Evolutionary conservation across 2,329 filamentous ascomycete genomes (phyloP).

Genomic region (Fusarium sp.): DNA sequence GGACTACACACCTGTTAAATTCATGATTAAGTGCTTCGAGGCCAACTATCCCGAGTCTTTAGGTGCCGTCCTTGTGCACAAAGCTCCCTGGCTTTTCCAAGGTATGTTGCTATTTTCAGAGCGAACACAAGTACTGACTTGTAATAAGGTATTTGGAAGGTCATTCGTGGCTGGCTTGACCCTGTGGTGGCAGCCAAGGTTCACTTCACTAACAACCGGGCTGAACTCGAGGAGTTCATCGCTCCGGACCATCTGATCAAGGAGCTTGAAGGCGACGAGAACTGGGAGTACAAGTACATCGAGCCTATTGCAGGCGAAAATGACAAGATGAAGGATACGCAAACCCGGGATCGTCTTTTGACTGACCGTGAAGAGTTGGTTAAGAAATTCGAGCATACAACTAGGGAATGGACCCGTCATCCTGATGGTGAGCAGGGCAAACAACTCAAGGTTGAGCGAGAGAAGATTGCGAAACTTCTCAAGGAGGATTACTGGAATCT

Average conservation of each 20-base stretch:
- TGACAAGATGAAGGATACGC: constrained; percentile 73
- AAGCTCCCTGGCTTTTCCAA: constrained; percentile 97
- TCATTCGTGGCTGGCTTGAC: constrained; percentile 96
- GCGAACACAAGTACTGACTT: constrained; percentile 6
- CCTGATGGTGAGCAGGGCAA: constrained; percentile 56
- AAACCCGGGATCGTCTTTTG: constrained; percentile 71
- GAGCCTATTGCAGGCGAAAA: constrained; percentile 85
- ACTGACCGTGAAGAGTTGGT: constrained; percentile 73
- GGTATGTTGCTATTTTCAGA: constrained; percentile 61
- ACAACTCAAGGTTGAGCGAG: constrained; percentile 66
- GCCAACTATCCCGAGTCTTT: constrained; percentile 97
- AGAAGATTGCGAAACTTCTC: constrained; percentile 70
- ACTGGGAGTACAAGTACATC: constrained; percentile 84
- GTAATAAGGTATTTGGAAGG: constrained; percentile 84
- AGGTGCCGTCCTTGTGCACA: constrained; percentile 91
- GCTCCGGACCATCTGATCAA: constrained; percentile 75
- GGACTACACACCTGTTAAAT: constrained; percentile 97
- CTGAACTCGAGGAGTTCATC: constrained; percentile 84
- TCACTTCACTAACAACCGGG: constrained; percentile 85
- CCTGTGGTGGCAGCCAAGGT: constrained; percentile 95
- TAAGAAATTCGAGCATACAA: constrained; percentile 77
- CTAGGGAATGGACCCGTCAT: constrained; percentile 76
- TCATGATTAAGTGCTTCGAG: constrained; percentile 99
- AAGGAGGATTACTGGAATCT: constrained; percentile 85
- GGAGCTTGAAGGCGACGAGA: constrained; percentile 86